Conservation (phyloP, 1,284 basidiomycete species). For the Flammula alnicola region DNA sequence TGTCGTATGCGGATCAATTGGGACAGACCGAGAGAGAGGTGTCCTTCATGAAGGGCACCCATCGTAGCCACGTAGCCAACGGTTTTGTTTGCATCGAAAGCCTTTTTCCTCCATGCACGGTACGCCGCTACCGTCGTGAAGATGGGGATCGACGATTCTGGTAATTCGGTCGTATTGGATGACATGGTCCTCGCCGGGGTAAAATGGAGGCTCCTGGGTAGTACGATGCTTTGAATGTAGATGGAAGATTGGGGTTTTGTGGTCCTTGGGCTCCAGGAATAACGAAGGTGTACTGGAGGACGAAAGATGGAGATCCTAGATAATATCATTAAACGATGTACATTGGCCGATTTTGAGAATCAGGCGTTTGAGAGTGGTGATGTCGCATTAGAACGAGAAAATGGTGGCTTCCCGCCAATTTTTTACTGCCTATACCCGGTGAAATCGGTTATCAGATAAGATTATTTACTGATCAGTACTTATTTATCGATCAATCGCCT, state of each 20-base stretch:
- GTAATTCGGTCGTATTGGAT: slow-evolving; percentile 31
- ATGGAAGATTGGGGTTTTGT: not conserved
- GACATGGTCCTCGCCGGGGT: slow-evolving; percentile 12
- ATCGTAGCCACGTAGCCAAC: slow-evolving; percentile 97
- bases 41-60: slow-evolving; percentile 96
- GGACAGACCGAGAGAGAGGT: slow-evolving; percentile 81
- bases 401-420: too few relatives aligned
- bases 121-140: slow-evolving; percentile 74
- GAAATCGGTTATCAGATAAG: too few relatives aligned
- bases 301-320: not conserved
- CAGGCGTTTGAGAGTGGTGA: too few relatives aligned
- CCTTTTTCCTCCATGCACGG: slow-evolving; percentile 77
- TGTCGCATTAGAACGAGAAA: too few relatives aligned
- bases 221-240: slow-evolving; percentile 1
- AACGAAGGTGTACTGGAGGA: not conserved
- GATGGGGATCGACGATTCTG: slow-evolving; percentile 70
- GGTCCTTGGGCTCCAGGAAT: not conserved
- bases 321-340: too few relatives aligned
- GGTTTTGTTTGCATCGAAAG: slow-evolving; percentile 60
- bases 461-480: too few relatives aligned
- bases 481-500: too few relatives aligned
- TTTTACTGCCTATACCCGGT: too few relatives aligned
- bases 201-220: too few relatives aligned
- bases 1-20: not conserved
- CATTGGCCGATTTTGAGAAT: too few relatives aligned